Evolutionary conservation across 2,329 filamentous ascomycete species (phyloP).

Genomic region (Myriosclerotinia duriaeana): DNA sequence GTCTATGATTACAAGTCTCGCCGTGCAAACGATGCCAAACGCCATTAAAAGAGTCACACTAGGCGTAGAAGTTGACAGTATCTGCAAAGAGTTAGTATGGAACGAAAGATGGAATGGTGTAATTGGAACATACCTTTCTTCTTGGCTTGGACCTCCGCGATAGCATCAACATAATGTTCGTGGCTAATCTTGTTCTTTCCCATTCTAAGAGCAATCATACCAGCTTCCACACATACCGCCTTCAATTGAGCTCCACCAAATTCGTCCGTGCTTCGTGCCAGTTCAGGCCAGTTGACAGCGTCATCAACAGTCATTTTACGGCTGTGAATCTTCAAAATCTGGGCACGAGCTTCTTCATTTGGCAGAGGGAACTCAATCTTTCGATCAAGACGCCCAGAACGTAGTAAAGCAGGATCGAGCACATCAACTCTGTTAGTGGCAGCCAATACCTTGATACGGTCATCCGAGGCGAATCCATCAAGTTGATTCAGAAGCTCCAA

Average conservation of each 20-base stretch:
- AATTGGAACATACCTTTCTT: slow-evolving; percentile 46
- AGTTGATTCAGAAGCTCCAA: slow-evolving; percentile 97
- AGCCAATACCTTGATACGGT: slow-evolving; percentile 93
- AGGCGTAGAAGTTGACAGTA: slow-evolving; percentile 39
- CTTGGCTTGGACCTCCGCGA: slow-evolving; percentile 94
- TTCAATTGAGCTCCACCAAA: slow-evolving; percentile 98
- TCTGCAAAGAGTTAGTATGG: slow-evolving; percentile 29
- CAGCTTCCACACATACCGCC: slow-evolving; percentile 96
- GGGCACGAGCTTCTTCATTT: slow-evolving; percentile 94
- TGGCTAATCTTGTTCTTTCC: slow-evolving; percentile 97
- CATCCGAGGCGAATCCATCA: slow-evolving; percentile 94
- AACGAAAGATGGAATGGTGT: slow-evolving; percentile 35
- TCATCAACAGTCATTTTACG: slow-evolving; percentile 97
- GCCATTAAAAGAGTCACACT: slow-evolving; percentile 31
- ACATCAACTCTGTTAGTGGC: slow-evolving; percentile 95
- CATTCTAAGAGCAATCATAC: slow-evolving; percentile 95
- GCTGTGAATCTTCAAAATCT: slow-evolving; percentile 96
- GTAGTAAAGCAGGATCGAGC: slow-evolving; percentile 84
- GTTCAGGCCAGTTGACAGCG: slow-evolving; percentile 90
- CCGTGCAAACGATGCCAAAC: slow-evolving; percentile 36
- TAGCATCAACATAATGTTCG: slow-evolving; percentile 98
- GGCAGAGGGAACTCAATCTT: slow-evolving; percentile 99
- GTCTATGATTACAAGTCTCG: slow-evolving; percentile 39
- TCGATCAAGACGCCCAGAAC: slow-evolving; percentile 87
- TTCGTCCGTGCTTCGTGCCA: slow-evolving; percentile 95